Evolutionary conservation across 2,329 filamentous ascomycete genomes (phyloP).

Genomic region (Botrytis fragariae): DNA sequence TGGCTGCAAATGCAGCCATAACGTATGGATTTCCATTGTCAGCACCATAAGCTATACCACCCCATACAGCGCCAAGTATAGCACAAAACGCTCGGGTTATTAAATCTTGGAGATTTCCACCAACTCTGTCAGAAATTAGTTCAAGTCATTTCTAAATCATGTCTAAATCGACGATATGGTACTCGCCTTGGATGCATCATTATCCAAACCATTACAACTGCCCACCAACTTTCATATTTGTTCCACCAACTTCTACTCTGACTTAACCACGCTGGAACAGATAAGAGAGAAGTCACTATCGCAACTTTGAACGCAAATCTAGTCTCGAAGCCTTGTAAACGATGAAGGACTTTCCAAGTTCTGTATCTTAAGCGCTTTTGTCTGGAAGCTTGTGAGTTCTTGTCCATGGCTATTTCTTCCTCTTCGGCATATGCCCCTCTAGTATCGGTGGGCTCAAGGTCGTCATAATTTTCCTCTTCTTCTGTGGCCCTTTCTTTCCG

Average conservation of each 20-base stretch:
- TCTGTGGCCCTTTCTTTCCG: constrained; percentile 30
- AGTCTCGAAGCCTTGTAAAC: constrained; percentile 56
- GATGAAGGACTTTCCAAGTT: constrained; percentile 50
- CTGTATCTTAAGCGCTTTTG: constrained; percentile 45
- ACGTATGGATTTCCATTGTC: constrained; percentile 54
- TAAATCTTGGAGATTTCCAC: constrained; percentile 57
- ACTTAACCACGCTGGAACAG: constrained; percentile 53
- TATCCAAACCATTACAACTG: constrained; percentile 43
- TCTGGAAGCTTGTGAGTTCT: constrained; percentile 39
- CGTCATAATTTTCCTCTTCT: constrained; percentile 28
- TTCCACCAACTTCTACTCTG: constrained; percentile 53
- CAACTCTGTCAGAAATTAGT: constrained; percentile 42
- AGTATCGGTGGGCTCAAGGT: constrained; percentile 29
- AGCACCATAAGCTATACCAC: constrained; percentile 50
- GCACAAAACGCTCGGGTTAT: constrained; percentile 50
- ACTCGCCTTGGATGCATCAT: constrained; percentile 47
- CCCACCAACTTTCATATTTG: constrained; percentile 56
- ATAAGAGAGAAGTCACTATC: constrained; percentile 49
- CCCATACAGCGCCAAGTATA: constrained; percentile 54
- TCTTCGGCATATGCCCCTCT: constrained; percentile 39
- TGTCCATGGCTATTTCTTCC: constrained; percentile 42
- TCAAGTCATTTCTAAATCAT: too few species aligned
- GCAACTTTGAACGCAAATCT: constrained; percentile 57
- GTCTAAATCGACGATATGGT: neutral
- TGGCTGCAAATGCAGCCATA: constrained; percentile 52